Conservation (phyloP, 2,329 filamentous ascomycete genomes). For the Myriangium duriaei region DNA sequence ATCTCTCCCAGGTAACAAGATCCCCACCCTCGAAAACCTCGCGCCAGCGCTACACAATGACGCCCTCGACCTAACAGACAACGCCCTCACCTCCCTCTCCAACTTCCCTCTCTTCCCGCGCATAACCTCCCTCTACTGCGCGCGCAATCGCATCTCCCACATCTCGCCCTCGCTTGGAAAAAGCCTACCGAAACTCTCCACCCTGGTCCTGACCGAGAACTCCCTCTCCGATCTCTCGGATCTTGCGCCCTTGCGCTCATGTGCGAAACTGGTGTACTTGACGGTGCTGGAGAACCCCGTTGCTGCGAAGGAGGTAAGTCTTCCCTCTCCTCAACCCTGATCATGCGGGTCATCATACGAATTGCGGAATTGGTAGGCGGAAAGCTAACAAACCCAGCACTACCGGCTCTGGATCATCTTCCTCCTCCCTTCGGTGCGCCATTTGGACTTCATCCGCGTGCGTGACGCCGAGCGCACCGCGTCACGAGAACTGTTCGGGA, state of each 20-base stretch:
- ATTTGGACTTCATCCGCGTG: slow-evolving; percentile 86
- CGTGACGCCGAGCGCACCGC: slow-evolving; percentile 70
- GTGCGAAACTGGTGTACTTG: slow-evolving; percentile 63
- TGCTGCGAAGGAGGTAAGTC: slow-evolving; percentile 73
- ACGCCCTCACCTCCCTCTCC: slow-evolving; percentile 77
- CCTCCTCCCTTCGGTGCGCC: slow-evolving; percentile 71
- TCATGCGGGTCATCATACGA: background rate
- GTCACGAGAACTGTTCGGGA: slow-evolving; percentile 70
- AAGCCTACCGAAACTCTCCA: slow-evolving; percentile 69
- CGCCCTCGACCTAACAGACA: slow-evolving; percentile 96
- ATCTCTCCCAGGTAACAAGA: slow-evolving; percentile 71
- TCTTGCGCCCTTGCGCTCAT: slow-evolving; percentile 62
- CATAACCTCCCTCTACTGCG: slow-evolving; percentile 74
- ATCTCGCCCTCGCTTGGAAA: slow-evolving; percentile 66
- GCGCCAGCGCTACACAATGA: slow-evolving; percentile 92
- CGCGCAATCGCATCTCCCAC: slow-evolving; percentile 72
- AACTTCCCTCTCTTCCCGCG: slow-evolving; percentile 91
- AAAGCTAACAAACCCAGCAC: slow-evolving; percentile 41
- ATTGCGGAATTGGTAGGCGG: slow-evolving; percentile 7
- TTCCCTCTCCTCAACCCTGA: background rate
- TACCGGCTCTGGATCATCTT: slow-evolving; percentile 89
- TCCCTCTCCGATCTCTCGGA: slow-evolving; percentile 74
- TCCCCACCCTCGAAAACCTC: slow-evolving; percentile 93
- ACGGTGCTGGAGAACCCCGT: slow-evolving; percentile 80
- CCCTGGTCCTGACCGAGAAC: slow-evolving; percentile 74